Evolutionary conservation across 1,284 basidiomycete genomes (phyloP), one percentile per base, ranked within the genome.

Genomic region (Ustilago curta): DNA sequence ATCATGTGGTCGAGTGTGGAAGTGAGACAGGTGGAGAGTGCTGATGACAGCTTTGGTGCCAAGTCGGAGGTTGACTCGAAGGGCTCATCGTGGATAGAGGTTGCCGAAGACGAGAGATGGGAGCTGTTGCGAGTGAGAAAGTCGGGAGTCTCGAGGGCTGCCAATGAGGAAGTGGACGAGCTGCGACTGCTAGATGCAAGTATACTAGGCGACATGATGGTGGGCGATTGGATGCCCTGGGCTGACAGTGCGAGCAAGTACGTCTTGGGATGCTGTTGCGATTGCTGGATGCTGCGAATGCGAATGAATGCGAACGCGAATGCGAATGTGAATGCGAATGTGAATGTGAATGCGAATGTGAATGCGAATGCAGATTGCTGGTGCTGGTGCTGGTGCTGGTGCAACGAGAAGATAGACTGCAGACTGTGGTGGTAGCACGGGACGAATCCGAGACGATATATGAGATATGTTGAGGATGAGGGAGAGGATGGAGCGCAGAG

Each of bases 91-190:
- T 54, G 57, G 19, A 74, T 37, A 8, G 71, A 74, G 23, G 71
- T 74, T 25, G 71, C 71, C 9, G 71, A 74, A 14, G 71, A 74
- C 8, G 71, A 74, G 45, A 64, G 49, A 25, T 62, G 54, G 4
- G 71, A 74, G 43, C 27, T 47, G 54, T 54, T 54, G 56, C 58
- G 54, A 18, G 53, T 57, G 51, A 62, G 52, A 21, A 53, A 66
- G 49, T 74, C 66, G 29, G 71, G 66, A 1, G 71, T 69, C 23
- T 65, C 49, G 23, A 63, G 51, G 6, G 59, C 64, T 44, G 58
- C 57, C 54, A 74, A 56, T 18, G 71, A 74, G 27, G 61, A 61
- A n/a, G 54, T 47, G 25, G 71, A 74, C 11, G 71, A 74, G 55
- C 58, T 74, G 54, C 57, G 58, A 51, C 71, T 69, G 54, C 60